Evolutionary conservation across 495 filamentous ascomycete genomes (phyloP).

Genomic region (Arthonia radiata): DNA sequence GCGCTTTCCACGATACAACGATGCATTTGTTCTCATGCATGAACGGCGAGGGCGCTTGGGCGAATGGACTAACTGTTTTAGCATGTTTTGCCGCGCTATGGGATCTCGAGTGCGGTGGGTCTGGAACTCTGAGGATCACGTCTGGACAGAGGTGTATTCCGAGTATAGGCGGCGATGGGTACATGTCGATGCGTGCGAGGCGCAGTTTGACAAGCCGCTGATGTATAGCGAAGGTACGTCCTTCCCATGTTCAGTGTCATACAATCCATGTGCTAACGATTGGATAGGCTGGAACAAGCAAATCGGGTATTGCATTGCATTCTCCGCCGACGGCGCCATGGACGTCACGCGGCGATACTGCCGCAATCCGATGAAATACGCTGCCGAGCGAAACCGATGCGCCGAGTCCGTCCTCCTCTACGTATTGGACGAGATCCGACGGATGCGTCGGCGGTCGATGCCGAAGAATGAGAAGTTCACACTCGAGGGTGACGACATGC

Average conservation of each 20-base stretch:
- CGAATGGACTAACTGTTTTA: constrained; percentile 98
- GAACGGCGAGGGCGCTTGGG: constrained; percentile 64
- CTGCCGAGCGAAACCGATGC: constrained; percentile 42
- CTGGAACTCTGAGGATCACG: constrained; percentile 92
- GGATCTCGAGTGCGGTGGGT: constrained; percentile 87
- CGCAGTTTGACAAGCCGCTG: constrained; percentile 80
- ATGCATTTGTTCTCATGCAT: constrained; percentile 82
- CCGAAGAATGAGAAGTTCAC: constrained; percentile 55
- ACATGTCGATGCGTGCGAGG: constrained; percentile 91
- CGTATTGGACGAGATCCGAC: constrained; percentile 72
- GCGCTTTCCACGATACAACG: constrained; percentile 81
- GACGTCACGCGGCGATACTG: constrained; percentile 94
- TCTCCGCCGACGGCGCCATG: constrained; percentile 80
- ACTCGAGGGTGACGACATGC: constrained; percentile 68
- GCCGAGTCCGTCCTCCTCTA: constrained; percentile 77
- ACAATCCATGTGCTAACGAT: constrained; percentile 1
- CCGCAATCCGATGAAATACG: constrained; percentile 48
- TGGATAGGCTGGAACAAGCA: constrained; percentile 61
- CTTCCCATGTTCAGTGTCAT: neutral
- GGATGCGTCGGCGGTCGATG: constrained; percentile 51
- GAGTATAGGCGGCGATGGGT: constrained; percentile 85
- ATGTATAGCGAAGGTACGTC: constrained; percentile 66
- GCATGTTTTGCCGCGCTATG: constrained; percentile 88
- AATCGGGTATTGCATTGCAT: constrained; percentile 90
- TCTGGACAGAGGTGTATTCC: constrained; percentile 95